phyloP scores from a whole-genome alignment of 2,329 filamentous ascomycete genomes.

The Zarea fungicola region DNA sequence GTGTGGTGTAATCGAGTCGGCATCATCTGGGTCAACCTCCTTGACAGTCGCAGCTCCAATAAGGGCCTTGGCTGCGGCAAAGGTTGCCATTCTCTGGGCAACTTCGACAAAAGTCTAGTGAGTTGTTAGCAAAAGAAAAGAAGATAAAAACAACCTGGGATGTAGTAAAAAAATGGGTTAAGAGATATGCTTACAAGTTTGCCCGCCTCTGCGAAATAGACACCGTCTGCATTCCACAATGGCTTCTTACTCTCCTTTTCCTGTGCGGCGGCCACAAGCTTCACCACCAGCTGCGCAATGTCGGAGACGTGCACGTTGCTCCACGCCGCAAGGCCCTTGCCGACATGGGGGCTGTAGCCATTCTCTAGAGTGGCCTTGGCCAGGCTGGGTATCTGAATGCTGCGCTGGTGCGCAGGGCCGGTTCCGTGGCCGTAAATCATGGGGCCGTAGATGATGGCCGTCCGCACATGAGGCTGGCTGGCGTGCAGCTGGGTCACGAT shows the following conservation, averaged over 20 bases:
- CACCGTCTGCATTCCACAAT: slow-evolving; percentile 28
- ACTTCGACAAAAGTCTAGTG: slow-evolving; percentile 1
- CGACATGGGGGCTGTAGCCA: slow-evolving; percentile 34
- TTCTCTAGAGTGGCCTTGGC: slow-evolving; percentile 31
- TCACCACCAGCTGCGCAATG: slow-evolving; percentile 25
- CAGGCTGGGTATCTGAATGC: slow-evolving; percentile 39
- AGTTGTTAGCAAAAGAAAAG: background rate
- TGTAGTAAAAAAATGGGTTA: too few species aligned
- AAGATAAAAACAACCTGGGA: background rate
- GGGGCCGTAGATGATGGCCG: slow-evolving; percentile 37
- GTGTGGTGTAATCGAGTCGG: slow-evolving; percentile 3
- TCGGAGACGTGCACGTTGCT: slow-evolving; percentile 43
- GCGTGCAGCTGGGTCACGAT: slow-evolving; percentile 42
- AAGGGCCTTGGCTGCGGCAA: background rate
- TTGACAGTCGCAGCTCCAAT: background rate
- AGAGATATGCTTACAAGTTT: slow-evolving; percentile 6
- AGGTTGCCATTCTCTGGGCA: background rate
- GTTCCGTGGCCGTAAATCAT: slow-evolving; percentile 41
- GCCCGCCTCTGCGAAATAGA: slow-evolving; percentile 22
- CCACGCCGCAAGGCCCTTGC: slow-evolving; percentile 36
- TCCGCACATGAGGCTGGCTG: slow-evolving; percentile 22
- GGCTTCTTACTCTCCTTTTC: slow-evolving; percentile 12
- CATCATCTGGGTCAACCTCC: background rate
- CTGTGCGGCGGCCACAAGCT: slow-evolving; percentile 24
- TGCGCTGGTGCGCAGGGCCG: slow-evolving; percentile 39